Evolutionary conservation across 2,329 filamentous ascomycete species (phyloP).

Genomic region (Dissoconium aciculare): DNA sequence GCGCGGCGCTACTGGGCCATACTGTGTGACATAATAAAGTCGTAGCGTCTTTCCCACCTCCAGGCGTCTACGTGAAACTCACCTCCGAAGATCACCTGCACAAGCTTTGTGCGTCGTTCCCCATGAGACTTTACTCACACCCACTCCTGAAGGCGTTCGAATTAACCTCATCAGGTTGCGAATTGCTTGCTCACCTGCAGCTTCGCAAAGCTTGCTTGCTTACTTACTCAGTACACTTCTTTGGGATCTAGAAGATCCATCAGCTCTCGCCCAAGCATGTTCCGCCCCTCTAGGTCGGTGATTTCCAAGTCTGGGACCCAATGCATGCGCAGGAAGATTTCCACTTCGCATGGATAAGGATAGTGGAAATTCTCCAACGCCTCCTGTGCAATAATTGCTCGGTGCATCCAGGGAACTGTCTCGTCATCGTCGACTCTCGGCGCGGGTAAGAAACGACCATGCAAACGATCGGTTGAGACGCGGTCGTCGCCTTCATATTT

Average conservation of each 20-base stretch:
- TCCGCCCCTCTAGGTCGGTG: constrained; percentile 10
- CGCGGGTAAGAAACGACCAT: constrained; percentile 30
- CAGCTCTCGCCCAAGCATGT: constrained; percentile 13
- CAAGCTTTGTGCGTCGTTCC: too few species aligned
- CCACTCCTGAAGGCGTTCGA: too few species aligned
- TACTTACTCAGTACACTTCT: too few species aligned
- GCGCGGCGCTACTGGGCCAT: too few species aligned
- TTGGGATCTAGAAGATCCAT: constrained; percentile 10
- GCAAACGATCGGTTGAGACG: constrained; percentile 29
- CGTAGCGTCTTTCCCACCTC: too few species aligned
- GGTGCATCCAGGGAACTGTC: constrained; percentile 29
- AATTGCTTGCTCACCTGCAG: too few species aligned
- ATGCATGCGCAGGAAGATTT: constrained; percentile 10
- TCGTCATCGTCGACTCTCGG: constrained; percentile 29
- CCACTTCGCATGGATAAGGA: constrained; percentile 6
- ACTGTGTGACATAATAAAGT: too few species aligned
- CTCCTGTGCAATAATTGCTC: constrained; percentile 25
- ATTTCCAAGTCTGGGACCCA: constrained; percentile 12
- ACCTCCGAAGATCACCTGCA: too few species aligned
- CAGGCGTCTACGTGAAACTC: too few species aligned
- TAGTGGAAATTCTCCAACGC: constrained; percentile 24
- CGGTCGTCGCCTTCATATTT: constrained; percentile 36
- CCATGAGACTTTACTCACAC: too few species aligned
- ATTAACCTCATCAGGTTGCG: too few species aligned
- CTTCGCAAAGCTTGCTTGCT: too few species aligned